These are phyloP conservation scores for Iberis pinnata DNA, from an alignment of 345 rosid species.

Conservation along the genomic window DNA sequence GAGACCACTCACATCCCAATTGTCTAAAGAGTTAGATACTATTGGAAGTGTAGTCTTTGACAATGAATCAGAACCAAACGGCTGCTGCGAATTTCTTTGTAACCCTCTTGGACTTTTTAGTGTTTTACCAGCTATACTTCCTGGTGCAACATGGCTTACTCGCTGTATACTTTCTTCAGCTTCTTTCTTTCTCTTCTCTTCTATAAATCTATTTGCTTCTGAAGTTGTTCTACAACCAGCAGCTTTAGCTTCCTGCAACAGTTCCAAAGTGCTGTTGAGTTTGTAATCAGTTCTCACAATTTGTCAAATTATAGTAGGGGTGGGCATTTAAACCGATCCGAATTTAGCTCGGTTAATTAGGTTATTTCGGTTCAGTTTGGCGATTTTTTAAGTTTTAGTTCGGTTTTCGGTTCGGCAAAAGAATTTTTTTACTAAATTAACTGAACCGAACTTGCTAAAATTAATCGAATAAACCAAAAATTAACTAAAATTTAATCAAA, in stretches of 20 bases:
- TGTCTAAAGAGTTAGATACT: constrained; percentile 39
- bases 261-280: constrained; percentile 1
- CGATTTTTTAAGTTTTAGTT: too few relatives aligned
- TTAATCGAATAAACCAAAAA: too few relatives aligned
- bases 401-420: too few relatives aligned
- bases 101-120: constrained; percentile 47
- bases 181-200: constrained; percentile 63
- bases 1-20: constrained; percentile 71
- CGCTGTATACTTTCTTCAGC: constrained; percentile 50
- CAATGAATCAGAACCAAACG: constrained; percentile 37
- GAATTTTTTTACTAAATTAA: too few relatives aligned
- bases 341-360: too few relatives aligned
- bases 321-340: too few relatives aligned
- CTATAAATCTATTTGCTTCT: constrained; percentile 56
- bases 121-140: constrained; percentile 52
- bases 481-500: too few relatives aligned
- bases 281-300: constrained; percentile 8
- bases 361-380: too few relatives aligned
- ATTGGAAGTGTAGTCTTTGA: constrained; percentile 28
- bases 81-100: constrained; percentile 39
- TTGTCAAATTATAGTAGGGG: not conserved
- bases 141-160: constrained; percentile 43
- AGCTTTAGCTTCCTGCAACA: constrained; percentile 75
- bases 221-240: constrained; percentile 61
- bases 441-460: too few relatives aligned